Evolutionary conservation across 2,329 filamentous ascomycete genomes (phyloP), one percentile per base, ranked within the genome.

Genomic region (Colletotrichum limetticola): DNA sequence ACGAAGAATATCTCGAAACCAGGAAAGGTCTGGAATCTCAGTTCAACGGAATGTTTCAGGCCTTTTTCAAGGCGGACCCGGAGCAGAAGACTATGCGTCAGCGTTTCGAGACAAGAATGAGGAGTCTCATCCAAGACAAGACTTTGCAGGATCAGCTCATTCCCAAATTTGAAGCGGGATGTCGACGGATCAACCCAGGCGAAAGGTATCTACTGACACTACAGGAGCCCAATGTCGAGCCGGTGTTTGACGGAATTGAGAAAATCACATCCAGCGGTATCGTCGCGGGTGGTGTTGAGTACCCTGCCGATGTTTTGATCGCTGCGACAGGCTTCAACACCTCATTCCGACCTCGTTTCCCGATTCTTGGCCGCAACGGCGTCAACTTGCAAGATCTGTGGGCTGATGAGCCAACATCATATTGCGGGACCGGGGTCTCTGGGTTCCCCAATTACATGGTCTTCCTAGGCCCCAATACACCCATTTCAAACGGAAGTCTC

Each of bases 181-280:
- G 77, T 56, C 74, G 77, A 6, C 75, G 77, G 2, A 76, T 78
- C 26, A 78, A 76, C 22, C 85, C 85, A 0, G 84, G 84, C 5
- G 80, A 83, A 7, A 80, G 80, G 19, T 86, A 84, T 72, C 80
- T 86, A 0, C 79, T 85, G 55, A 76, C 83, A 1, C 76, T 86
- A 5, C 80, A 80, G 42, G 81, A 84, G 71, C 75, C 81, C 0
- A 86, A 86, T 62, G 83, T 85, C 24, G 74, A 82, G 53, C 80
- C 82, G 7, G 77, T 83, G 4, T 84, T 82, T 53, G 75, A 76
- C 4, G 35, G 66, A 1, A 78, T 81, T 3, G 67, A 74, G 5
- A 71, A 65, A n/a, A 68, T 83, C 35, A 81, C 77, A 1, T 67
- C 76, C n/a, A 76, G 71, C 0, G 80, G 80, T 46, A 78, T 66